Evolutionary conservation across 306 rosid species (phyloP).

Genomic region (Cucurbita ficifolia): DNA sequence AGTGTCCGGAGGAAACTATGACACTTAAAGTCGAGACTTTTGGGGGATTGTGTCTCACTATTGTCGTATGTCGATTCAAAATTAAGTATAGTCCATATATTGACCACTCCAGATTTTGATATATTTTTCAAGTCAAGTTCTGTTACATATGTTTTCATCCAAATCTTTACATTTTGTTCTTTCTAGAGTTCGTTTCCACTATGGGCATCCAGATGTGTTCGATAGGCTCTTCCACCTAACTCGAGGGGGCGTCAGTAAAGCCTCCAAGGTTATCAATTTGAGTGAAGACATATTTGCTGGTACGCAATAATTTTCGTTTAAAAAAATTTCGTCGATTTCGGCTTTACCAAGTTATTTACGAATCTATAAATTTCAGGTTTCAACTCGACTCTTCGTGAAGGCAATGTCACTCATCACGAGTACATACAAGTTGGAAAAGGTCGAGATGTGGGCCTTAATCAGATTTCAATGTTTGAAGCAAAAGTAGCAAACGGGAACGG

Average conservation of each 20-base stretch:
- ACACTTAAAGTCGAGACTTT: not conserved
- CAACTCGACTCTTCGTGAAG: conserved; percentile 95
- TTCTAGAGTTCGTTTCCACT: conserved; percentile 90
- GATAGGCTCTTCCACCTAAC: conserved; percentile 94
- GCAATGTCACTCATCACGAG: conserved; percentile 96
- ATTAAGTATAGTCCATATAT: not conserved
- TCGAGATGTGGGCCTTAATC: conserved; percentile 97
- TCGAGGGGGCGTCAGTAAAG: conserved; percentile 95
- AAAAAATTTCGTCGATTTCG: not conserved
- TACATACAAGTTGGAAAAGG: conserved; percentile 99
- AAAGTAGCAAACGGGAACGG: conserved; percentile 98
- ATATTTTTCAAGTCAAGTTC: not conserved
- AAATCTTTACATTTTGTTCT: not conserved
- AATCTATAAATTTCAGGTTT: conserved; percentile 40
- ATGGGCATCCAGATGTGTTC: conserved; percentile 97
- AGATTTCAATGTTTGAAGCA: conserved; percentile 97
- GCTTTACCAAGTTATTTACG: not conserved
- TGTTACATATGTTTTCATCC: not conserved
- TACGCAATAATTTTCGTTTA: conserved; percentile 11
- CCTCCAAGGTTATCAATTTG: conserved; percentile 91
- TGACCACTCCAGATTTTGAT: not conserved
- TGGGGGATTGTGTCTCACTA: not conserved
- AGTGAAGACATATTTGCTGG: conserved; percentile 99
- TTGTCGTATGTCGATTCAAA: not conserved
- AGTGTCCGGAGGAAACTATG: not conserved